Base-by-base conservation (phyloP, 2,329 filamentous ascomycete genomes). In the Hypocreales sp. region DNA sequence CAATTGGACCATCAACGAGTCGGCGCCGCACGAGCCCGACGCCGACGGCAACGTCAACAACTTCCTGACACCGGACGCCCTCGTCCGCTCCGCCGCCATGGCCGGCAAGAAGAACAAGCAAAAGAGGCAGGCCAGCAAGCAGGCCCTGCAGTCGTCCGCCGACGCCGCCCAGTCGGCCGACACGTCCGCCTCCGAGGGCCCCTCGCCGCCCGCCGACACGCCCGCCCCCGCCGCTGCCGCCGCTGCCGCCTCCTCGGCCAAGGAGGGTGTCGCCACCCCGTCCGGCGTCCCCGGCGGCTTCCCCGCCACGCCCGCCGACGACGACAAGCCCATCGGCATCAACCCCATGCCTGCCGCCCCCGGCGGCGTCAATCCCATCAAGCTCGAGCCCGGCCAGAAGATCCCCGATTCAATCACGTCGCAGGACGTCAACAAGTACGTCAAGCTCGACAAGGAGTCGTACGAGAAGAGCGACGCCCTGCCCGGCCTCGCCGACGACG, bases 31-130 rank as follows among this genome's bases (percentile, higher is more conserved):
- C 56, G 86, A 94, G 58, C 71, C 72, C 46, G 87, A 94, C 62
- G 67, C 69, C 38, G 64, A 74, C 45, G 79, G 80, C 45, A 93
- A 87, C 66, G 64, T 84, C 44, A 95, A 95, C 67, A 95, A 95
- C 71, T 73, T 94, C 37, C 68, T 98, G 31, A 68, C 70, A 22
- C 72, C 79, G 31, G 70, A 83, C 36, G 67, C 82, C 46, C 78
- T 93, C 28, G 40, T 52, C 34, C 51, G 39, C 51, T 58, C 80
- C 30, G 73, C 75, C 39, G 64, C 61, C 22, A 62, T 86, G 49
- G 78, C 78, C 31, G 40, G 44, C 28, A 47, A 52, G 36, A 48
- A 74, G 35, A 72, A 77, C 26, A 58, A 77, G 37, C 72, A 55
- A 42, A 45, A 53, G 40, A 47, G 40, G 30, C 35, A 45, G 38